Evolutionary conservation across 495 filamentous ascomycete species (phyloP).

Genomic region (Sabuloglossum arenarium): DNA sequence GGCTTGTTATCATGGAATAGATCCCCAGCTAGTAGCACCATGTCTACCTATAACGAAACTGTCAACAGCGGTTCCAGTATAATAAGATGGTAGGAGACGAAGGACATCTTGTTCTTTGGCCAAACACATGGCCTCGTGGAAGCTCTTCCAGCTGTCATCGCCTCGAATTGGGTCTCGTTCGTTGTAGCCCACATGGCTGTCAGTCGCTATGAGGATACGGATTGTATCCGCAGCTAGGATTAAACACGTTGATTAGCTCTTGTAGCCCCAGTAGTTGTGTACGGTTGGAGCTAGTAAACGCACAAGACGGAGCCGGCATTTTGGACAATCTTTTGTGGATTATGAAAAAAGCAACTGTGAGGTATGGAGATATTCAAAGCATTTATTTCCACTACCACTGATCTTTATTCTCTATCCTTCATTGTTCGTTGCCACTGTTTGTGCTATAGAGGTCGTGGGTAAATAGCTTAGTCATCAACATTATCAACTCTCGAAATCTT

Average conservation of each 20-base stretch:
- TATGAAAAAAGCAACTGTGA: not conserved
- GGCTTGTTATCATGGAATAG: constrained; percentile 98
- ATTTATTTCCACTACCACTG: not conserved
- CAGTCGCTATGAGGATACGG: constrained; percentile 80
- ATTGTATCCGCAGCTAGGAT: constrained; percentile 62
- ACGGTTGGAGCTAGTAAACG: not conserved
- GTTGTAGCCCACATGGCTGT: constrained; percentile 93
- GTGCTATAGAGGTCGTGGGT: not conserved
- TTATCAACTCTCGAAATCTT: not conserved
- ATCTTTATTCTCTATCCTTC: not conserved
- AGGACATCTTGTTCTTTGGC: constrained; percentile 64
- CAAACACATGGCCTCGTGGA: constrained; percentile 86
- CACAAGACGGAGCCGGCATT: not conserved
- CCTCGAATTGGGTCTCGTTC: constrained; percentile 84
- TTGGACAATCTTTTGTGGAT: not conserved
- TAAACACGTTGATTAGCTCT: not conserved
- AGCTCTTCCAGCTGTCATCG: constrained; percentile 92
- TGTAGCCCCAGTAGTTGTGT: not conserved
- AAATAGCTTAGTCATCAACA: not conserved
- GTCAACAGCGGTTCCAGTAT: not conserved
- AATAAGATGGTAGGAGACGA: not conserved
- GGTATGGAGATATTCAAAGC: not conserved
- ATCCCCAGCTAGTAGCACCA: constrained; percentile 87
- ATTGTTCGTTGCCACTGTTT: not conserved
- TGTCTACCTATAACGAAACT: constrained; percentile 38